These are phyloP conservation scores for Ophiostoma angusticollis DNA, from an alignment of 2,329 filamentous ascomycete species.

Conservation along the genomic window DNA sequence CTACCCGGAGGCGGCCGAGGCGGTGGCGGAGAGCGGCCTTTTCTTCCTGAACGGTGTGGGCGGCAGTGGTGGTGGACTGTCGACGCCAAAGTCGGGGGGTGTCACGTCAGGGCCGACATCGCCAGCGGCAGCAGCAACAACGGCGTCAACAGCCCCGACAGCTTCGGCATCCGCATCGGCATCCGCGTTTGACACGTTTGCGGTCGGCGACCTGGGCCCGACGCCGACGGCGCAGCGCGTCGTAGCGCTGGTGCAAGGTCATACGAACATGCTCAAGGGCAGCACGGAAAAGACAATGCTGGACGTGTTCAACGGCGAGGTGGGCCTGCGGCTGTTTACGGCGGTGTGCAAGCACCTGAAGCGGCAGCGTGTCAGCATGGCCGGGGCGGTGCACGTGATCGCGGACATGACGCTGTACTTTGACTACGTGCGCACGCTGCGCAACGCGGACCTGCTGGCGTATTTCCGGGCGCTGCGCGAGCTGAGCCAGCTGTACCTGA, in stretches of 20 bases:
- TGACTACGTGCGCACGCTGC: conserved; percentile 66
- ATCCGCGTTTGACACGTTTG: background rate
- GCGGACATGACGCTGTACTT: conserved; percentile 95
- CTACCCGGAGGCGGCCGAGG: conserved; percentile 48
- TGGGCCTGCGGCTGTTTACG: conserved; percentile 82
- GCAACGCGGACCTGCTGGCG: conserved; percentile 69
- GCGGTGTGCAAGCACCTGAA: conserved; percentile 96
- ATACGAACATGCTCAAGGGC: conserved; percentile 85
- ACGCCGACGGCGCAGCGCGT: conserved; percentile 68
- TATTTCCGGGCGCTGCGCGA: conserved; percentile 91
- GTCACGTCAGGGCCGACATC: background rate
- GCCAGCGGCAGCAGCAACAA: background rate
- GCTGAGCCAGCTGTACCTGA: conserved; percentile 88
- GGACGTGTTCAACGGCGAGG: conserved; percentile 96
- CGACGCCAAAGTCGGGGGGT: conserved; percentile 13
- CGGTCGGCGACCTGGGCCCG: conserved; percentile 38
- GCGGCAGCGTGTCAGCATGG: conserved; percentile 79
- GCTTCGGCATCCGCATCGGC: conserved; percentile 24
- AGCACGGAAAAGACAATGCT: conserved; percentile 97
- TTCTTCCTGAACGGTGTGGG: conserved; percentile 10
- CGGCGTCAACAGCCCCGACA: conserved; percentile 4
- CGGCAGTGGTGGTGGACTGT: conserved; percentile 20
- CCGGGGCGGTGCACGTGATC: conserved; percentile 84
- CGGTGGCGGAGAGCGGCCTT: conserved; percentile 16
- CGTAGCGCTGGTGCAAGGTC: conserved; percentile 72